phyloP scores from a whole-genome alignment of 768 basidiomycete species.

The Pleurotus tuoliensis region DNA sequence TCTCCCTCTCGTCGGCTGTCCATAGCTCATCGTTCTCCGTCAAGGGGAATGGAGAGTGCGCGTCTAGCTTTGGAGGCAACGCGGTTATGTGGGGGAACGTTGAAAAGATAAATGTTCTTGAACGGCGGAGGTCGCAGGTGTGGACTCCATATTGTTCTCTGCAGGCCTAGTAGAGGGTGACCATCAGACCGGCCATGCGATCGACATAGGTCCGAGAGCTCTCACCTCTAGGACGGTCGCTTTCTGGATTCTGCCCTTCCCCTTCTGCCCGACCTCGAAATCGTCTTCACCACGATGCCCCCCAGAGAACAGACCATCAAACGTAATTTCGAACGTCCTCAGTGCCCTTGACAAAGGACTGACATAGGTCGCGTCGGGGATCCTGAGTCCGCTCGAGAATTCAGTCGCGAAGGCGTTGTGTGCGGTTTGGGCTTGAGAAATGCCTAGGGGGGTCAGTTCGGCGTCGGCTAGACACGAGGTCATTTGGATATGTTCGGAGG shows the following conservation, averaged over 20 bases:
- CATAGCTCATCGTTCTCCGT: slow-evolving; percentile 63
- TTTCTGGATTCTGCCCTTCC: no score
- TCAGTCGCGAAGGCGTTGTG: slow-evolving; percentile 47
- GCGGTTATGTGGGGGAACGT: slow-evolving; percentile 44
- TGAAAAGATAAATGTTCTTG: slow-evolving; percentile 40
- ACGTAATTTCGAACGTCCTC: slow-evolving; percentile 51
- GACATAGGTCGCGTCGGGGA: slow-evolving; percentile 54
- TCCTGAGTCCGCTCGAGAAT: slow-evolving; percentile 35
- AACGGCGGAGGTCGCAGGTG: slow-evolving; percentile 64
- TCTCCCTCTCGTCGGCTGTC: slow-evolving; percentile 53
- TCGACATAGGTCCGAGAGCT: background rate
- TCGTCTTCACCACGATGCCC: no score
- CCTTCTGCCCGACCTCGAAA: no score
- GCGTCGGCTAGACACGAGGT: slow-evolving; percentile 49
- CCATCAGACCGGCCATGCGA: background rate
- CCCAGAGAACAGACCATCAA: slow-evolving; percentile 27
- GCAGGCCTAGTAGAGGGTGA: slow-evolving; percentile 42
- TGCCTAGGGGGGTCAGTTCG: slow-evolving; percentile 54
- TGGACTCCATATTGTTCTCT: slow-evolving; percentile 67
- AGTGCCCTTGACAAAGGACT: slow-evolving; percentile 65
- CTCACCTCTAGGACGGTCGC: background rate
- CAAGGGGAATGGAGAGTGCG: slow-evolving; percentile 29
- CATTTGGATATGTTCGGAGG: background rate
- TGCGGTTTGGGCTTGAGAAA: slow-evolving; percentile 47
- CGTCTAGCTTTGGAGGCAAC: slow-evolving; percentile 36